Base-by-base conservation (phyloP, 1,139 yeast species). In the Sugiyamaella xylanicola region DNA sequence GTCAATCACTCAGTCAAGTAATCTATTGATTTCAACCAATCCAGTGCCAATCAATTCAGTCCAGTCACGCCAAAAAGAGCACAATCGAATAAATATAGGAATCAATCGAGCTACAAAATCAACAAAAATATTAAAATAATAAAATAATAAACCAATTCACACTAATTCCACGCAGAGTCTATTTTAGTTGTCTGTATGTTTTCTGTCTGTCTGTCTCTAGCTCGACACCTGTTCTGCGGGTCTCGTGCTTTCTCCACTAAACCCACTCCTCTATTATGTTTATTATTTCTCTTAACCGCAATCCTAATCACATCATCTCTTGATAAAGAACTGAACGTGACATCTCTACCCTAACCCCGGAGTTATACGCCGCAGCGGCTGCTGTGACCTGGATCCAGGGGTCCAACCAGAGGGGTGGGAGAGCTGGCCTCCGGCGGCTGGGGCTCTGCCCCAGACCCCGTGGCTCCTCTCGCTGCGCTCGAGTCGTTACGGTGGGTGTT, bases 261-360 rank as follows among this genome's bases (percentile, higher is more conserved):
- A 5, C 5, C 29, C 5, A 25, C 29, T 9, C 29, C 29, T 25
- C 29, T 5, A 25, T 5, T 25, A 25, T 25, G 29, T 25, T 25
- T 25, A 25, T 25, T n/a, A 25, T 25, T 25, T 25, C 29, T 25
- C 5, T 15, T 32, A 32, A 32, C 15, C 37, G 37, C 37, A n/a
- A 32, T 32, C 37, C 27, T 32, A 45, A n/a, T 29, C 39, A 45
- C n/a, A 32, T 45, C 35, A 45, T 45, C 48, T 19, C 48, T 45
- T 45, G 48, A 45, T 45, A 45, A 45, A 29, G 48, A 32, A 29
- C 40, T 29, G 35, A 32, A 45, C 48, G 48, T 45, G 48, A 45
- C 40, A 15, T 25, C 15, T 9, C 8, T 43, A 3, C 19, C 48
- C 48, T 45, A 29, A 19, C 48, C 48, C 40, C 27, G 25, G 4